Evolutionary conservation across 2,329 filamentous ascomycete species (phyloP).

Genomic region (Curvularia eragrostidis): DNA sequence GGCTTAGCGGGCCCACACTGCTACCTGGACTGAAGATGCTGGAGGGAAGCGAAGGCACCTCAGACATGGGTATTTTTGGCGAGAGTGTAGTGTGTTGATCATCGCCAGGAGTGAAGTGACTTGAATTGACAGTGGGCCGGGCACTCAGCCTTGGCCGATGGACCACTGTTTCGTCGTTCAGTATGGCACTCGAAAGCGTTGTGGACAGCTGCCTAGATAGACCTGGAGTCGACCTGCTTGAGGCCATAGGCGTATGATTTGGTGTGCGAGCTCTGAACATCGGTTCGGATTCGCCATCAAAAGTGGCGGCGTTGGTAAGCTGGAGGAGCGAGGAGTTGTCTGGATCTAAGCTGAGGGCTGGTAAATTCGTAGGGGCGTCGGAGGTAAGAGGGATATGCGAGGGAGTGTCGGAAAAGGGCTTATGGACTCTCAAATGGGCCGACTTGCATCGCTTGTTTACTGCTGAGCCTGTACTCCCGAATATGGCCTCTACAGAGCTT

Average conservation of each 20-base stretch:
- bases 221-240: constrained; percentile 40
- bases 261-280: constrained; percentile 20
- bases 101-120: constrained; percentile 14
- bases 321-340: constrained; percentile 30
- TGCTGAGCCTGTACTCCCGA: constrained; percentile 18
- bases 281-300: constrained; percentile 48
- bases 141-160: constrained; percentile 40
- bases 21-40: constrained; percentile 34
- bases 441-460: constrained; percentile 24
- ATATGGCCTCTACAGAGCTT: constrained; percentile 13
- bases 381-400: constrained; percentile 25
- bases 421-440: constrained; percentile 17
- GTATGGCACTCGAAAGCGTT: constrained; percentile 36
- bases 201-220: constrained; percentile 36
- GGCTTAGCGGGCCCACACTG: constrained; percentile 36
- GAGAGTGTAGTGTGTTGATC: constrained; percentile 8
- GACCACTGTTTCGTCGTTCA: constrained; percentile 42
- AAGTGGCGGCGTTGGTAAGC: constrained; percentile 36
- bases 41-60: constrained; percentile 35
- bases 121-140: constrained; percentile 35
- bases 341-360: constrained; percentile 20
- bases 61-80: constrained; percentile 19
- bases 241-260: constrained; percentile 24
- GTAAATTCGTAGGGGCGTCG: constrained; percentile 17
- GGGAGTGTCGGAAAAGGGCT: constrained; percentile 10